Evolutionary conservation across 2,329 filamentous ascomycete species (phyloP).

Genomic region (Basipetospora chlamydospora): DNA sequence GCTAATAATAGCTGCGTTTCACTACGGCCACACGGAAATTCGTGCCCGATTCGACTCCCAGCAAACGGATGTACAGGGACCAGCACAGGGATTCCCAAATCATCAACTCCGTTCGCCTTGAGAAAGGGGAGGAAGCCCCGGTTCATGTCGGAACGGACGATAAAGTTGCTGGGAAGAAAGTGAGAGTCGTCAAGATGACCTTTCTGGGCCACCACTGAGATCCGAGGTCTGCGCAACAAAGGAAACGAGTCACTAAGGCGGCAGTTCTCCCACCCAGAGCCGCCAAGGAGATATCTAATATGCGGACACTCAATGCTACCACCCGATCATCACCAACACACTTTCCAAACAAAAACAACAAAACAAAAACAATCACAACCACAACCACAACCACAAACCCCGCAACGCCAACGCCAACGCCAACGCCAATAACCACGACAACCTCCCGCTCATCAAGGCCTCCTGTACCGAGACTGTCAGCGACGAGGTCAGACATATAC

Average conservation of each 20-base stretch:
- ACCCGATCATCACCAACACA: not conserved
- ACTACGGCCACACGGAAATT: no score
- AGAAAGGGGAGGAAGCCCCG: no score
- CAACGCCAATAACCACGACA: not conserved
- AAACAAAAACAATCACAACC: slow-evolving; percentile 2
- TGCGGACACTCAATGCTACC: not conserved
- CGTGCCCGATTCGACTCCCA: no score
- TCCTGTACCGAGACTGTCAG: not conserved
- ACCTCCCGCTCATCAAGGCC: not conserved
- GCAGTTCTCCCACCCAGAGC: not conserved
- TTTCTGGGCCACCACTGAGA: no score
- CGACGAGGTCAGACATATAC: not conserved
- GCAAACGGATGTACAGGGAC: no score
- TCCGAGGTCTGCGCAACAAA: no score
- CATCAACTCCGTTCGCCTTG: no score
- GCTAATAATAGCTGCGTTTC: no score
- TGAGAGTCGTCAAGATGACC: no score
- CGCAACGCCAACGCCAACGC: slow-evolving; percentile 4
- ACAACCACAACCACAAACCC: slow-evolving; percentile 6
- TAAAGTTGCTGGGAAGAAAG: no score
- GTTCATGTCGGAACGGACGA: no score
- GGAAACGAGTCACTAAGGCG: slow-evolving; percentile 3
- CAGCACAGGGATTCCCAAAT: no score
- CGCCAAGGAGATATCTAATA: slow-evolving; percentile 1
- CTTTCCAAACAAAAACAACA: not conserved